Base-by-base conservation (phyloP, 192 early-diverging fungal genomes). In the Dispira simplex region DNA sequence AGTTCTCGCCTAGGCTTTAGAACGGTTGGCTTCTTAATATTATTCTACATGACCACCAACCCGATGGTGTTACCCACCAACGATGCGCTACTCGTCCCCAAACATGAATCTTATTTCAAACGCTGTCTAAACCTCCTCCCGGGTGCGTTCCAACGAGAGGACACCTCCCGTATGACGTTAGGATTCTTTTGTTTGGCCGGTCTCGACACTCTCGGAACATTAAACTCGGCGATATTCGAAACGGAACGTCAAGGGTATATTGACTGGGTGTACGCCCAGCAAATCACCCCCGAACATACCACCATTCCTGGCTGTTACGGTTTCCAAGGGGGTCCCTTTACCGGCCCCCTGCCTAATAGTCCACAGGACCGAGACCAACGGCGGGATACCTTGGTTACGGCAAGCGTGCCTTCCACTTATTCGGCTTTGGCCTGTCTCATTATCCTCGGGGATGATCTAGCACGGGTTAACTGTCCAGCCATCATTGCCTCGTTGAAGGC, bases 221-320 rank as follows among this genome's bases (percentile, higher is more conserved):
- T 93, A 8, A 83, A 89, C 12, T 68, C 70, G 9, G 58, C 59
- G 8, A 44, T 91, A 13, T 63, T 78, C 0, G 71, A 72, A 12
- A 71, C 79, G 55, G 69, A 90, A 62, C 80, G 81, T 59, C 45
- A 68, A 18, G 79, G 71, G 27, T 91, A 87, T 82, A 81, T 97
- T 44, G 91, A 98, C 28, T 99, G 97, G 97, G 85, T 99, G 46
- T 99, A 97, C 77, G 86, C 82, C 20, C 93, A 97, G 72, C 94
- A 98, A 66, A 73, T 90, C n/a, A 52, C 78, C 13, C 83, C 81
- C 3, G 48, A 51, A 10, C 23, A 27, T 47, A 46, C 51, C 3
- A 63, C 23, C 16, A 25, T 65, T 1, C 51, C 46, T 20, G 63
- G 63, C 26, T 48, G 13, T 70, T 54, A 67, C 46, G 79, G 79